Percentiles rank a stretch among this genome's conserved stretches.
phyloP scores from a whole-genome alignment of 1,284 basidiomycete species.

The Leccinum solheimii region DNA sequence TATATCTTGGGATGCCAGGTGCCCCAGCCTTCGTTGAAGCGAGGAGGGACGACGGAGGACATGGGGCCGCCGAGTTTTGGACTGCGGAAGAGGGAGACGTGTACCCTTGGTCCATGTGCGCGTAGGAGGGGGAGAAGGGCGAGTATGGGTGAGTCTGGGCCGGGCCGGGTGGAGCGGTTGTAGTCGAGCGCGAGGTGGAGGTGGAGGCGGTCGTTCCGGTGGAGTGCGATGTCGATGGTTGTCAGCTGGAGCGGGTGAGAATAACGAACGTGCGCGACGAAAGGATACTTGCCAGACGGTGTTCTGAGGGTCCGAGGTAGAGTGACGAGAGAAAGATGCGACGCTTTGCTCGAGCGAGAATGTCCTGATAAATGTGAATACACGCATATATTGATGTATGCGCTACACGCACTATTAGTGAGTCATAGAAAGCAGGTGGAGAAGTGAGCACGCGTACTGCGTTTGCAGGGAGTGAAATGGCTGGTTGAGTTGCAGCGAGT shows the following conservation, averaged over 20 bases:
- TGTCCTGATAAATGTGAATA: conserved; percentile 47
- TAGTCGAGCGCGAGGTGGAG: conserved; percentile 84
- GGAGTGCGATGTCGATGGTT: conserved; percentile 61
- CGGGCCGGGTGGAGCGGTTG: conserved; percentile 88
- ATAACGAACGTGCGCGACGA: not conserved
- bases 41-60: conserved; percentile 79
- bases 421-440: conserved; percentile 41
- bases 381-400: not conserved
- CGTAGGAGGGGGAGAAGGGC: conserved; percentile 72
- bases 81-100: conserved; percentile 81
- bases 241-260: conserved; percentile 53
- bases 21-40: conserved; percentile 98
- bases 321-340: conserved; percentile 87
- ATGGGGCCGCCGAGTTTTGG: conserved; percentile 79
- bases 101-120: conserved; percentile 74
- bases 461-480: conserved; percentile 36
- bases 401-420: conserved; percentile 38
- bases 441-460: conserved; percentile 39
- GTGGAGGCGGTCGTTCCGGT: conserved; percentile 59
- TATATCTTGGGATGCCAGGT: conserved; percentile 99
- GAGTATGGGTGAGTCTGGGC: conserved; percentile 71
- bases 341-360: conserved; percentile 70
- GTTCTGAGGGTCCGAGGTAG: conserved; percentile 75
- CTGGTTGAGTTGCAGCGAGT: conserved; percentile 42
- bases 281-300: conserved; percentile 55